Evolutionary conservation across 305 asterid species (phyloP), one percentile per base, ranked within the genome.

Genomic region (Fraxinus sp.): DNA sequence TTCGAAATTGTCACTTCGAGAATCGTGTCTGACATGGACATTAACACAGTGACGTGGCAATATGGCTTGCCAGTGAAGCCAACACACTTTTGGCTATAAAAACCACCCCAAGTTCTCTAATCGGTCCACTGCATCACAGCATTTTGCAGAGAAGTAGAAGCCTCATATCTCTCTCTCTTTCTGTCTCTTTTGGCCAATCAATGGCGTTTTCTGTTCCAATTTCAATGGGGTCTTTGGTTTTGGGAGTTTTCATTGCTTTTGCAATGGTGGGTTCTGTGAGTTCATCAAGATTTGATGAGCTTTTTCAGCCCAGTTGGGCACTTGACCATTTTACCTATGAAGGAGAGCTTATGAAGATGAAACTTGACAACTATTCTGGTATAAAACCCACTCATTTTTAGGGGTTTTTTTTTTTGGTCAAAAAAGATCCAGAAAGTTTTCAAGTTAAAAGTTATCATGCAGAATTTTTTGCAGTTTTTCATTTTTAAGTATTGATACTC

Each of bases 301-400:
- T 95, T 8, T 95, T 84, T 78, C 92, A 91, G 82, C 97, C 98
- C 3, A 88, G 82, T 20, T 95, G 98, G 98, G 95, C 98, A 0
- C 4, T 80, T 13, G 98, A 95, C 75, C 98, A 95, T 87, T 88
- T 95, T 82, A 37, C 82, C 8, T 85, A 89, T 68, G 89, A 93
- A 36, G 97, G 97, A 9, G 98, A 92, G 46, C 86, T 91, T 70
- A 84, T 95, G 1, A 86, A 82, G 52, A 93, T 95, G 98, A 95
- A 92, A 82, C 91, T 95, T 0, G 98, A 95, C 37, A 86, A 83
- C 49, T 52, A 77, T 72, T 95, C 98, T 39, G 98, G 98, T 95
- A 91, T 24, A 10, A 22, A 10, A 24, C 33, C 8, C n/a, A 9
- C 32, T 10, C 33, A 9, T 3, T 66, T 66, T 66, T 10, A 64